Evolutionary conservation across 140 eudicot genomes (phyloP).

Genomic region (Bidens hawaiensis): DNA sequence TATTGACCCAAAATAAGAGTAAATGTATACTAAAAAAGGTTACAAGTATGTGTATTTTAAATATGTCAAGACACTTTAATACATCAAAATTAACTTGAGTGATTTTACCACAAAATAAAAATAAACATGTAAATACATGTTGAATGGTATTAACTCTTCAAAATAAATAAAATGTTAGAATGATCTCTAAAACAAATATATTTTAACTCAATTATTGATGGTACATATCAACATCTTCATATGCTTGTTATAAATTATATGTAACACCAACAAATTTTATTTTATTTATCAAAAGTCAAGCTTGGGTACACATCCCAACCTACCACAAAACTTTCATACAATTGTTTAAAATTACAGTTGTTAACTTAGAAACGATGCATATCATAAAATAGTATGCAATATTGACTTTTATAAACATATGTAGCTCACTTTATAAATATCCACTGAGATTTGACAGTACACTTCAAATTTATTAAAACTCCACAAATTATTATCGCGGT

Average conservation of each 20-base stretch:
- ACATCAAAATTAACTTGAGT: neutral
- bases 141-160: too few species aligned
- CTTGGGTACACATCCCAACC: constrained; percentile 1
- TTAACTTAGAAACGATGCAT: neutral
- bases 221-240: neutral
- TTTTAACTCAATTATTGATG: neutral
- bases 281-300: neutral
- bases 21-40: too few species aligned
- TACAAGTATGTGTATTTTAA: neutral
- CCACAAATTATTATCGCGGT: neutral
- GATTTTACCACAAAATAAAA: neutral
- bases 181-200: neutral
- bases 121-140: too few species aligned
- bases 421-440: neutral
- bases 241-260: neutral
- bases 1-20: too few species aligned
- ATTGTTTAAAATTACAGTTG: neutral
- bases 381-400: neutral
- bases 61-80: neutral
- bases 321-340: neutral
- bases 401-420: neutral
- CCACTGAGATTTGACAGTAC: neutral
- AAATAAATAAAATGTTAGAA: neutral
- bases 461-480: too few species aligned
- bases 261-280: too few species aligned